These are phyloP conservation scores for Jasminum sambac DNA, from an alignment of 257 asterid genomes.

Conservation along the genomic window DNA sequence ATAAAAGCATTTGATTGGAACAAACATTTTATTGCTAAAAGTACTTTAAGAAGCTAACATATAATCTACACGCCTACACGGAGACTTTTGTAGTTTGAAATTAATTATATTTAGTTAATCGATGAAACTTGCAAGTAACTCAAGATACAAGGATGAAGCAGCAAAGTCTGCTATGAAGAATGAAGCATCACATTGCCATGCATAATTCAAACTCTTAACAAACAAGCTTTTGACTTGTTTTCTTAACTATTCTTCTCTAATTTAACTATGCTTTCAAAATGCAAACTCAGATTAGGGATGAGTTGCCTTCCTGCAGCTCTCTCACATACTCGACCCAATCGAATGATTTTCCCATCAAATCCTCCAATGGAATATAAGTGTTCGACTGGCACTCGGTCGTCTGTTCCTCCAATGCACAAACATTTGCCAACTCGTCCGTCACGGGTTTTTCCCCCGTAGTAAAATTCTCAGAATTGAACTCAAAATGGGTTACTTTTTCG, in stretches of 20 bases:
- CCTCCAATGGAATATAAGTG: constrained; percentile 31
- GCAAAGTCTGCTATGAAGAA: neutral
- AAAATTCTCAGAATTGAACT: neutral
- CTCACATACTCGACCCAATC: constrained; percentile 19
- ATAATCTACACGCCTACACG: too few relatives aligned
- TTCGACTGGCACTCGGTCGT: constrained; percentile 3
- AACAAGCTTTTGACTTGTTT: neutral
- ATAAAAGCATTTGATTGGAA: too few relatives aligned
- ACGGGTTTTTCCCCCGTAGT: constrained; percentile 1
- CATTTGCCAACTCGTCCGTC: constrained; percentile 12
- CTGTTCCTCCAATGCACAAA: neutral
- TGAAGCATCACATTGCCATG: neutral
- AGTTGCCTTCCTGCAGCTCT: constrained; percentile 17
- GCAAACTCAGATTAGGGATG: constrained; percentile 13
- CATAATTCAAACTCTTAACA: neutral
- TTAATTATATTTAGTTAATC: too few relatives aligned
- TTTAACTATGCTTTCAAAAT: neutral
- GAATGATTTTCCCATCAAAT: constrained; percentile 26
- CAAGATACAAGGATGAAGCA: neutral
- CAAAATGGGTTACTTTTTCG: neutral
- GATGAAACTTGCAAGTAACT: neutral
- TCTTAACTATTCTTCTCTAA: neutral
- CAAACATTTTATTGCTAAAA: too few relatives aligned
- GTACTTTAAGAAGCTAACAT: too few relatives aligned
- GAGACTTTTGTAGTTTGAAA: too few relatives aligned